Evolutionary conservation across 1,284 basidiomycete genomes (phyloP), one percentile per base, ranked within the genome.

Genomic region (Ceratobasidium sp.): DNA sequence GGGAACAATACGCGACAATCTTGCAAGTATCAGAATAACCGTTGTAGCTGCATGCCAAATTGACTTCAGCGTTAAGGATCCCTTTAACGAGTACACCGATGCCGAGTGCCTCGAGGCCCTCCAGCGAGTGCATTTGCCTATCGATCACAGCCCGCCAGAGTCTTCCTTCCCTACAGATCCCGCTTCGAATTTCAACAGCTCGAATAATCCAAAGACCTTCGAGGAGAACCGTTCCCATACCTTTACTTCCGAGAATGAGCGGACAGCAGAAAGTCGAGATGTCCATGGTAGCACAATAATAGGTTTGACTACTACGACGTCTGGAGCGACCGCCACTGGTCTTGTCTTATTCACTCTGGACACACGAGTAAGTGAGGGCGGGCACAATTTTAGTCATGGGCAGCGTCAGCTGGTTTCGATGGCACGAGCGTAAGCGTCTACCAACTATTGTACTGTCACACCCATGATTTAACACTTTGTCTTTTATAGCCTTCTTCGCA

Each of bases 41-140:
- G n/a, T n/a, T n/a, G n/a, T n/a, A n/a, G n/a, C n/a, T n/a, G n/a
- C n/a, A n/a, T n/a, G n/a, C n/a, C n/a, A n/a, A n/a, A n/a, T n/a
- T n/a, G n/a, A n/a, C n/a, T n/a, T n/a, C n/a, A n/a, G n/a, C n/a
- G n/a, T n/a, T n/a, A n/a, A n/a, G 2, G 96, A 98, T 84, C 96
- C 94, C 0, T 96, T 96, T 84, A 83, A 86, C 62, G 94, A 97
- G 78, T 91, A 96, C 79, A 89, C 89, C 0, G 96, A 98, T 78
- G 86, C 85, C 15, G 94, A 94, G 84, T 88, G 84, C 22, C 31
- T 51, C 14, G 91, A 93, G 71, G 90, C 89, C 0, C 82, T 92
- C 6, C 83, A 85, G 72, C 88, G 91, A 24, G 90, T 92, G 7
- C 87, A 92, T 4, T 76, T 82, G n/a, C 76, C 76, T n/a, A 63